Evolutionary conservation across 78 protist genomes (phyloP).

Genomic region (Neovahlkampfia damariscottae): DNA sequence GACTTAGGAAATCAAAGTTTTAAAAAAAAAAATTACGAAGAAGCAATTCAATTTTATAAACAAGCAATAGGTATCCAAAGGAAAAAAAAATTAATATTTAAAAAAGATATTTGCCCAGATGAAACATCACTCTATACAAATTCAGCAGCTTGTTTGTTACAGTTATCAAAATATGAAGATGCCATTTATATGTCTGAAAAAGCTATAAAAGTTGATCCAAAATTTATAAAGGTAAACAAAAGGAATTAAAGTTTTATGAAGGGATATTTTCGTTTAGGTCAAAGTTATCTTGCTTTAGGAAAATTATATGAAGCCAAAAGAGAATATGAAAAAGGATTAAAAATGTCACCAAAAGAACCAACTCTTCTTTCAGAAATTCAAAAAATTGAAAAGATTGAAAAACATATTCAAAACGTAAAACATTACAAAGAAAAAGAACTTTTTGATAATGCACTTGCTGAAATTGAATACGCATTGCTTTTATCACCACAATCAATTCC

Average conservation of each 20-base stretch:
- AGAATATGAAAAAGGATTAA: slow-evolving; percentile 43
- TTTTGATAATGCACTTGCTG: background rate
- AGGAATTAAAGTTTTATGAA: no score
- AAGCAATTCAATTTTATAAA: slow-evolving; percentile 4
- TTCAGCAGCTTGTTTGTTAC: slow-evolving; percentile 8
- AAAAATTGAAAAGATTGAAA: background rate
- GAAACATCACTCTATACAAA: slow-evolving; percentile 11
- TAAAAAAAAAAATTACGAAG: background rate
- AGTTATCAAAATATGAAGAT: slow-evolving; percentile 33
- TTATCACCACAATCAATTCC: background rate
- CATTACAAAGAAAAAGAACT: background rate
- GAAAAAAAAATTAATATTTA: background rate
- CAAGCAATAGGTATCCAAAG: slow-evolving; percentile 11
- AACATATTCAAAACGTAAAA: background rate
- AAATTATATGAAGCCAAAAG: slow-evolving; percentile 44
- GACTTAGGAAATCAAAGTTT: background rate
- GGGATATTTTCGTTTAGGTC: slow-evolving; percentile 74
- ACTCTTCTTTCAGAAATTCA: slow-evolving; percentile 10
- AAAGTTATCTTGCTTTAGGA: slow-evolving; percentile 38
- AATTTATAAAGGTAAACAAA: slow-evolving; percentile 80
- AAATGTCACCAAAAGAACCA: slow-evolving; percentile 38
- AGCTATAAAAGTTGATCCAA: slow-evolving; percentile 45
- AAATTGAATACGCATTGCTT: background rate
- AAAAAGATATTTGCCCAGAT: background rate
- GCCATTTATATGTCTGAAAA: slow-evolving; percentile 72